These are phyloP conservation scores for Auriscalpium orientale DNA, from an alignment of 768 basidiomycete genomes.

Conservation along the genomic window DNA sequence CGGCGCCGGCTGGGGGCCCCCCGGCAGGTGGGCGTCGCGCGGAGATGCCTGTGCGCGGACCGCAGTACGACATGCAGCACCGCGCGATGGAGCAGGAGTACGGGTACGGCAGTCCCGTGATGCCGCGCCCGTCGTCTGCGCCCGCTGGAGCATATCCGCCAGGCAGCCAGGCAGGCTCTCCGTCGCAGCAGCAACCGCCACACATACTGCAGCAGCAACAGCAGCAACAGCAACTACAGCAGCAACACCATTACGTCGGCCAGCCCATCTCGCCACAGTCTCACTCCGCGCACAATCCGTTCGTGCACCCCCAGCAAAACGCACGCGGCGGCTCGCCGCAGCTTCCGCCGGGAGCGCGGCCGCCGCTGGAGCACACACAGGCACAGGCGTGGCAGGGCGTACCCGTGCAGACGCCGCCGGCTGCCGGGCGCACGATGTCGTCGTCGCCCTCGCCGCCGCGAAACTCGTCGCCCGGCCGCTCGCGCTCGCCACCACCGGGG, in stretches of 20 bases:
- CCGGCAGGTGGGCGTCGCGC: constrained; percentile 51
- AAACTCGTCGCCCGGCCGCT: constrained; percentile 40
- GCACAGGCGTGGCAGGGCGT: constrained; percentile 26
- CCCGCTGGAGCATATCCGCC: background rate
- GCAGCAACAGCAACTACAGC: constrained; percentile 22
- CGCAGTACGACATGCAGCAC: constrained; percentile 93
- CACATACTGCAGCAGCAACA: constrained; percentile 29
- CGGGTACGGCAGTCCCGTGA: constrained; percentile 20
- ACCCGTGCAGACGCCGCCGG: constrained; percentile 18
- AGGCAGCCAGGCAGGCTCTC: background rate
- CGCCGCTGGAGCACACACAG: constrained; percentile 31
- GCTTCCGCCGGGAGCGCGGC: constrained; percentile 32
- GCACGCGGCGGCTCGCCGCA: constrained; percentile 24
- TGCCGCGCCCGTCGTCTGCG: constrained; percentile 1
- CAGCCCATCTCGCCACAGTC: too few relatives aligned
- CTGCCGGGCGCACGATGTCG: constrained; percentile 20
- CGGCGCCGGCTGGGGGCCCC: constrained; percentile 37
- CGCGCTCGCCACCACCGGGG: constrained; percentile 10
- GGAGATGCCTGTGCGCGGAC: constrained; percentile 81
- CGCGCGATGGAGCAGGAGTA: constrained; percentile 90
- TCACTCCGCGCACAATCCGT: constrained; percentile 12
- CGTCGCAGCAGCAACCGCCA: constrained; percentile 5
- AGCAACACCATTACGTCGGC: too few relatives aligned
- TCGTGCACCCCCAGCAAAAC: constrained; percentile 17
- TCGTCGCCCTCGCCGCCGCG: constrained; percentile 34